Evolutionary conservation across 1,139 yeast species (phyloP).

Genomic region (Debaryomyces sp.): DNA sequence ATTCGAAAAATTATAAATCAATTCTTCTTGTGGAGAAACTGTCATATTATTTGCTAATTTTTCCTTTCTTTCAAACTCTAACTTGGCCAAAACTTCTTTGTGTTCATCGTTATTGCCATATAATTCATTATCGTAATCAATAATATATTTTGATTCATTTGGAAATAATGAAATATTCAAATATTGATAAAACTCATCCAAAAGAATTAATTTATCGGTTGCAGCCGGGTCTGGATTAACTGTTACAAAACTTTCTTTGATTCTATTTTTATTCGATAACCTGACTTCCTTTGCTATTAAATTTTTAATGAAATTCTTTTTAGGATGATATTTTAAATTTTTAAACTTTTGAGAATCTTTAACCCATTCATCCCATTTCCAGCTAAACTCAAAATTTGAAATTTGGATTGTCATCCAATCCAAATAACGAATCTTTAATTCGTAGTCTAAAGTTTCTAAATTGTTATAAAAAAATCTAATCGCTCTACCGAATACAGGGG

Average conservation of each 20-base stretch:
- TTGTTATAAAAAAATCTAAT: constrained; percentile 80
- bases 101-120: constrained; percentile 36
- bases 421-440: constrained; percentile 68
- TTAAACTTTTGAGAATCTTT: constrained; percentile 46
- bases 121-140: constrained; percentile 40
- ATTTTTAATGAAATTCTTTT: constrained; percentile 71
- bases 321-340: constrained; percentile 62
- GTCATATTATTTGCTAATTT: constrained; percentile 26
- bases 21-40: constrained; percentile 45
- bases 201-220: constrained; percentile 27
- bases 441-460: constrained; percentile 71
- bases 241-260: constrained; percentile 73
- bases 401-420: constrained; percentile 96
- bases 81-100: constrained; percentile 29
- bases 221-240: constrained; percentile 28
- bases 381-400: constrained; percentile 90
- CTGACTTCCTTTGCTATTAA: constrained; percentile 83
- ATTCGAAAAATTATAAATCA: constrained; percentile 40
- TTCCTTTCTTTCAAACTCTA: constrained; percentile 36
- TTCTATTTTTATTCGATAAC: constrained; percentile 68
- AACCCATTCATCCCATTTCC: constrained; percentile 99
- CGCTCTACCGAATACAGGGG: constrained; percentile 95
- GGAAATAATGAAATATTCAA: constrained; percentile 50
- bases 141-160: constrained; percentile 29
- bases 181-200: constrained; percentile 64